Base-by-base conservation (phyloP, 2,329 filamentous ascomycete genomes). In the Parafenestella ontariensis region DNA sequence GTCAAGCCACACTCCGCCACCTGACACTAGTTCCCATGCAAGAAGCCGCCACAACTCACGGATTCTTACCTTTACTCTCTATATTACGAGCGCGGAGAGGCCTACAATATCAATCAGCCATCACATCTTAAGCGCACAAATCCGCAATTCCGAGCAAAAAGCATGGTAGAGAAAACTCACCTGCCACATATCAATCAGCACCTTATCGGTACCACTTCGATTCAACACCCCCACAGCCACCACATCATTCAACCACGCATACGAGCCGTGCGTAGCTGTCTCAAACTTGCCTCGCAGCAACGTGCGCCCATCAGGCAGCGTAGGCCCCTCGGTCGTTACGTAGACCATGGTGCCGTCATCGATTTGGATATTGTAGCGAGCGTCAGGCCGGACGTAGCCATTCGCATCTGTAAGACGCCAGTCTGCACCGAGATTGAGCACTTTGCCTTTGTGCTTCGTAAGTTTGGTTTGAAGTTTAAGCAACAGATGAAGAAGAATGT, bases 191-290 rank as follows among this genome's bases (percentile, higher is more conserved):
- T 70, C 65, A 51, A 70, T 69, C 9, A 50, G 21, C 11, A 70
- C 66, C 3, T 54, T 56, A 15, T 28, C 49, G 1, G 65, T 66
- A 3, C 65, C 63, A 33, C 54, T 62, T 17, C 60, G 49, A 15
- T 46, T 64, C 44, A 70, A 43, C 17, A 68, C 63, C 15, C 65
- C 67, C 15, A 70, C 63, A 17, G 59, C 70, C 15, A 74, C 71
- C 29, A 76, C 62, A 57, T 75, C 71, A 42, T 76, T 77, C 58
- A 77, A 58, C 75, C 74, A 77, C 31, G 70, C 68, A 48, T 74
- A 75, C 7, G 64, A 63, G 42, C 66, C 62, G 43, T 71, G 68
- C 4, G 51, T 59, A 2, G 66, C 66, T 7, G 74, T 75, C 53
- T 77, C 74, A 34, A 77, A 75, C 23, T 66, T 52, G 1, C 70